Evolutionary conservation across 2,329 filamentous ascomycete species (phyloP), one percentile per base, ranked within the genome.

Genomic region (Xylaria sp.): DNA sequence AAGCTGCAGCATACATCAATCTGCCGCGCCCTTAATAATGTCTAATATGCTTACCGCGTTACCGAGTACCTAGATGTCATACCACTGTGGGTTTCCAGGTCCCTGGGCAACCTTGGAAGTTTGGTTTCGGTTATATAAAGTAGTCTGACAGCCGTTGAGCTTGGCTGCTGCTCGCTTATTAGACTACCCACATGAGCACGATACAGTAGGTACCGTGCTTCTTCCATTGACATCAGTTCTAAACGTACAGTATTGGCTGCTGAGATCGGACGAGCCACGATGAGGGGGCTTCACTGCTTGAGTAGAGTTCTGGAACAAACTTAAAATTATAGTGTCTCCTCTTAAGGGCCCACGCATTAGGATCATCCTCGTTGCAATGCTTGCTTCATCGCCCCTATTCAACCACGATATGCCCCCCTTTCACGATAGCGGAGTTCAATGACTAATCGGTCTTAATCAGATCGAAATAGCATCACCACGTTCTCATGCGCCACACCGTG

Each of bases 1-100:
- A 63, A 63, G 57, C 52, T 64, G 61, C 61, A 64, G 57, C 52
- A 49, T 61, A 64, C 61, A 60, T 60, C 52, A 49, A 40, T 42
- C 42, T 61, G 57, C 61, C 51, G 61, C 61, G 52, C 38, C 57
- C 61, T 56, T 63, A 60, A 56, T 63, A 55, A 40, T 51, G 35
- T 60, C 57, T 57, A 35, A 55, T 60, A 55, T 63, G 37, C 45
- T 60, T 42, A 19, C 33, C 25, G 33, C 33, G 51, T 43, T 53
- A 35, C 40, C 42, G 33, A 51, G 49, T 43, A 45, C 47, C 33
- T 61, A 61, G 52, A 55, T 31, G 47, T 28, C 61, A 57, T 54
- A 28, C 51, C 46, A 59, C 53, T 51, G 51, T 49, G 59, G 45
- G 21, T 53, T 62, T 21, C 58, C 63, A 51, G 52, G 55, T 59